Evolutionary conservation across 306 rosid genomes (phyloP).

Genomic region (Phaseolus lunatus): DNA sequence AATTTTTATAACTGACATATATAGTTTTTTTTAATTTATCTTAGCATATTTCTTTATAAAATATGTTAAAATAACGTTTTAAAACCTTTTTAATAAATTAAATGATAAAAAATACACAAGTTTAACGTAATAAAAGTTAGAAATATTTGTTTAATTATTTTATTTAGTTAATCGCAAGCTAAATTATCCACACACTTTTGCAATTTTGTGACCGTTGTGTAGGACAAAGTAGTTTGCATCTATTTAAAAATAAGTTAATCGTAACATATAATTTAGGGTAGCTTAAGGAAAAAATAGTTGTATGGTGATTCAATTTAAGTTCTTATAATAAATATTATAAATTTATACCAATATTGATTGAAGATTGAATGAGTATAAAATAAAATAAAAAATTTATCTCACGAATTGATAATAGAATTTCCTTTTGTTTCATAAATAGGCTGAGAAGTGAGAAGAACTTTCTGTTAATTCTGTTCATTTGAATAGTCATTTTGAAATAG

Average conservation of each 20-base stretch:
- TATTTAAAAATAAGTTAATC: too few relatives aligned
- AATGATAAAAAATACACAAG: neutral
- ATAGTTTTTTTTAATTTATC: neutral
- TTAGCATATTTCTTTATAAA: neutral
- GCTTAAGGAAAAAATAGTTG: too few relatives aligned
- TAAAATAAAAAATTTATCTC: neutral
- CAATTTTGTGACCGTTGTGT: neutral
- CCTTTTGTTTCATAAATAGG: too few relatives aligned
- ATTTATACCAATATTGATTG: too few relatives aligned
- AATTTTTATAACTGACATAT: neutral
- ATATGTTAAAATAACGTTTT: neutral
- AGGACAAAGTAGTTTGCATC: neutral
- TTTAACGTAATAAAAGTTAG: neutral
- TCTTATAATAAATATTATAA: too few relatives aligned
- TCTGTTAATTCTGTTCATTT: neutral
- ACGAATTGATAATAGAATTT: neutral
- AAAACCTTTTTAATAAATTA: neutral
- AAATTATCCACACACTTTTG: neutral
- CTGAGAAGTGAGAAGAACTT: neutral
- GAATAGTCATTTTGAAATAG: conserved; percentile 1
- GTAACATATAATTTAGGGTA: too few relatives aligned
- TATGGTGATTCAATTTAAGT: too few relatives aligned
- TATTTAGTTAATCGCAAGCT: too few relatives aligned
- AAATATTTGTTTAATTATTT: neutral
- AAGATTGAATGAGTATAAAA: too few relatives aligned